Conservation (phyloP, 805 yeast species). For the Peterozyma toletana region DNA sequence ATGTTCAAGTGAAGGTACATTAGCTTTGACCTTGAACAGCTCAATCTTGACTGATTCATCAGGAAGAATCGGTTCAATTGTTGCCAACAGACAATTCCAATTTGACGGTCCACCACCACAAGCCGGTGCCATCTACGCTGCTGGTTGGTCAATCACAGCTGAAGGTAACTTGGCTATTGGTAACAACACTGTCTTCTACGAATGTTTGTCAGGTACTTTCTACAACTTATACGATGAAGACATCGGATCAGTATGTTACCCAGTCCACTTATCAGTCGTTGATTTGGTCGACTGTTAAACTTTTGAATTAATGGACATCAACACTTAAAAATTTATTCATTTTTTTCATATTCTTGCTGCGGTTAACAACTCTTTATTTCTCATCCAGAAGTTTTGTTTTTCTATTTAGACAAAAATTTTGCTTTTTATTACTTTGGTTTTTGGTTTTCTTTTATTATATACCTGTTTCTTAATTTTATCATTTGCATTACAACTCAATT, state of each 20-base stretch:
- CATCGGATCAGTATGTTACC: slow-evolving; percentile 54
- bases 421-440: not conserved
- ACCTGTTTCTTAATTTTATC: no score
- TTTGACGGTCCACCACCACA: slow-evolving; percentile 80
- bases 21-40: slow-evolving; percentile 46
- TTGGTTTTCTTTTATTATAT: not conserved
- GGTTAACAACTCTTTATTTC: not conserved
- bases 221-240: slow-evolving; percentile 69
- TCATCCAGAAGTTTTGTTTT: not conserved
- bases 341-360: not conserved
- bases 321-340: not conserved
- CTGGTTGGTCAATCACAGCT: slow-evolving; percentile 50
- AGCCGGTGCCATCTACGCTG: slow-evolving; percentile 64
- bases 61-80: slow-evolving; percentile 74
- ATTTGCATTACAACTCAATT: no score
- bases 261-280: slow-evolving; percentile 54
- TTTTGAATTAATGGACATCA: not conserved
- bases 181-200: slow-evolving; percentile 53
- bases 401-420: not conserved
- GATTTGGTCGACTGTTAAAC: slow-evolving; percentile 46
- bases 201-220: slow-evolving; percentile 70
- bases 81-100: slow-evolving; percentile 77
- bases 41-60: slow-evolving; percentile 47
- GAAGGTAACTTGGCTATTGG: slow-evolving; percentile 63
- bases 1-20: slow-evolving; percentile 29